Evolutionary conservation across 2,329 filamentous ascomycete species (phyloP), one percentile per base, ranked within the genome.

Genomic region (Endothia cerciana): DNA sequence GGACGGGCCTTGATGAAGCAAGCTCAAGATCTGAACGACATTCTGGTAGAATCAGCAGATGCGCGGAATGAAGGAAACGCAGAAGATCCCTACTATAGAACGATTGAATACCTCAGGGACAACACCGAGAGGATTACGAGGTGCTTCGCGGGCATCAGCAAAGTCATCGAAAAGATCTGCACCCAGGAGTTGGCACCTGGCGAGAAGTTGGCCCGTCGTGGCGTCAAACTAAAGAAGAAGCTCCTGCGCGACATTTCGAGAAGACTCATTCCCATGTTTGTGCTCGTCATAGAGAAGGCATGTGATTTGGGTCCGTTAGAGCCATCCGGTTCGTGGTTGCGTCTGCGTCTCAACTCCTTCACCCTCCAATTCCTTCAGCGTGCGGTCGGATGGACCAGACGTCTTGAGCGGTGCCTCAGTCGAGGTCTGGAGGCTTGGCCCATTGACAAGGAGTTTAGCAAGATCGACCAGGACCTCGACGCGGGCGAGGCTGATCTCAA

Each of bases 201-300:
- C n/a, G 15, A 61, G 17, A 13, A 28, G 1, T 19, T 60, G n/a
- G 15, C 0, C 22, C 13, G 13, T 19, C 47, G 33, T 36, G 28
- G 19, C 11, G 15, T 62, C 41, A 40, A 61, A 25, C 36, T 1
- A 49, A 61, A 60, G 25, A 40, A 38, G 38, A 22, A 13, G 5
- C 13, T 61, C 38, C 28, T 68, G 38, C 43, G 51, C 10, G 65
- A 67, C 25, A 55, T 67, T 17, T 60, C 62, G 13, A 51, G 43
- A 3, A 47, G 60, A 15, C 51, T 69, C 28, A 63, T 69, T 17
- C 67, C 65, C 11, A 65, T 69, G 55, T 60, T 69, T 38, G 53
- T 69, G 8, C 33, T 67, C 11, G 36, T 66, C 17, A 49, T 63
- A 25, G 47, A 62, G 5, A 60, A 61, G 4, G 47, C 57, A 41